A percentile compares a stretch with the other conserved stretches of the same genome.
phyloP scores from a whole-genome alignment of 352 stramenopile genomes.

The Phytophthora cajani region DNA sequence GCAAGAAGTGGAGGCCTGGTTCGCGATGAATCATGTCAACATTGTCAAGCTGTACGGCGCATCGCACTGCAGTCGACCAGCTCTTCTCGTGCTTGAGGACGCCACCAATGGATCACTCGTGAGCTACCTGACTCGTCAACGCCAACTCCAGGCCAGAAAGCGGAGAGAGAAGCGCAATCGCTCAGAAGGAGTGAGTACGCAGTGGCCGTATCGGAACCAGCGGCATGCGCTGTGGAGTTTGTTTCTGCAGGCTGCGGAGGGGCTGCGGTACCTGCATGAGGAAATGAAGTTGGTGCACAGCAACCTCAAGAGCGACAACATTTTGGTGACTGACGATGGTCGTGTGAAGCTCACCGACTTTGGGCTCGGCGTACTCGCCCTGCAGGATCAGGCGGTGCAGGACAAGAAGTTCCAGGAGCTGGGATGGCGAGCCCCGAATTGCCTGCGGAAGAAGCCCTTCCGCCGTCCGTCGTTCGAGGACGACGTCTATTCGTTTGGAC shows the following conservation, averaged over 20 bases:
- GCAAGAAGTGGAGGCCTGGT: conserved; percentile 36
- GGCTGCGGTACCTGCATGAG: conserved; percentile 74
- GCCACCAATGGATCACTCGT: conserved; percentile 13
- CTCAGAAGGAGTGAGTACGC: not conserved
- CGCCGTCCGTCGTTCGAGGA: conserved; percentile 33
- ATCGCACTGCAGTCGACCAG: conserved; percentile 33
- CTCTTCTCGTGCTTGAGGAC: conserved; percentile 30
- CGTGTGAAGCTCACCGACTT: conserved; percentile 84
- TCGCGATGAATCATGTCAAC: conserved; percentile 16
- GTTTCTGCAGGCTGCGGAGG: conserved; percentile 35
- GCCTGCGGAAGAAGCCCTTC: conserved; percentile 12
- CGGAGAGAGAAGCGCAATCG: conserved; percentile 10
- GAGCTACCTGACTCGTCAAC: conserved; percentile 15
- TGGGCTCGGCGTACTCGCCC: conserved; percentile 42
- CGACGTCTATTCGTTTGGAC: conserved; percentile 39
- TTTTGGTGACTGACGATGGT: conserved; percentile 57
- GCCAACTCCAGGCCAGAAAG: conserved; percentile 6
- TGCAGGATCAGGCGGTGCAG: conserved; percentile 31
- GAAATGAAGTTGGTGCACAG: conserved; percentile 44
- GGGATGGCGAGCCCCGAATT: conserved; percentile 37
- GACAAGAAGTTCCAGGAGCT: conserved; percentile 24
- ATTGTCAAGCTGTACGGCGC: conserved; percentile 31
- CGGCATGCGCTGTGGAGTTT: conserved; percentile 32
- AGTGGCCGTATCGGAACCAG: conserved; percentile 16
- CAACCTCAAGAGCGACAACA: conserved; percentile 70